Evolutionary conservation across 257 asterid genomes (phyloP).

Genomic region (Przewalskia tangutica): DNA sequence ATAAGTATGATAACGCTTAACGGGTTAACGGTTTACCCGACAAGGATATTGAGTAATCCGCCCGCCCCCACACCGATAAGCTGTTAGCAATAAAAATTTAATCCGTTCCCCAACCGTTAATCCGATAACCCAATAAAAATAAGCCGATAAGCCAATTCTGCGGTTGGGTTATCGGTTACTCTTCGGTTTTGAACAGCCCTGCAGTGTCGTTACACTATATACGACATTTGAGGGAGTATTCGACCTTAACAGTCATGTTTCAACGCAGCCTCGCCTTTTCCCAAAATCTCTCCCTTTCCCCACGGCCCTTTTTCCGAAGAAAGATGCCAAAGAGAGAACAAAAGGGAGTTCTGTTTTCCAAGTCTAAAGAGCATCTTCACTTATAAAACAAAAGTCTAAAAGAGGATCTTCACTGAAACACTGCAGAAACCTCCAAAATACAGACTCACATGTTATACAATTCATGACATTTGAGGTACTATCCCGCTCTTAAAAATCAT

Average conservation of each 20-base stretch:
- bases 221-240: not conserved
- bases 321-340: not conserved
- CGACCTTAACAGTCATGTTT: not conserved
- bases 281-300: not conserved
- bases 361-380: not conserved
- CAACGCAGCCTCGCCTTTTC: not conserved
- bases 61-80: too few species aligned
- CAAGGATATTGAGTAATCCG: too few species aligned
- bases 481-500: not conserved
- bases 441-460: not conserved
- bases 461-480: not conserved
- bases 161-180: too few species aligned
- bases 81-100: too few species aligned
- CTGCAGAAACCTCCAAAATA: not conserved
- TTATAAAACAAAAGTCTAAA: not conserved
- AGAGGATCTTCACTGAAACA: not conserved
- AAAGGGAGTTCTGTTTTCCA: not conserved
- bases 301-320: not conserved
- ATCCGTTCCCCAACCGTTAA: too few species aligned
- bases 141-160: too few species aligned
- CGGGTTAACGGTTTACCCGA: too few species aligned
- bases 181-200: too few species aligned
- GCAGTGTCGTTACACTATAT: not conserved
- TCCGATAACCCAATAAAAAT: too few species aligned
- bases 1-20: too few species aligned